These are phyloP conservation scores for Cladosporium sp. DNA, from an alignment of 2,329 filamentous ascomycete genomes.

Conservation along the genomic window DNA sequence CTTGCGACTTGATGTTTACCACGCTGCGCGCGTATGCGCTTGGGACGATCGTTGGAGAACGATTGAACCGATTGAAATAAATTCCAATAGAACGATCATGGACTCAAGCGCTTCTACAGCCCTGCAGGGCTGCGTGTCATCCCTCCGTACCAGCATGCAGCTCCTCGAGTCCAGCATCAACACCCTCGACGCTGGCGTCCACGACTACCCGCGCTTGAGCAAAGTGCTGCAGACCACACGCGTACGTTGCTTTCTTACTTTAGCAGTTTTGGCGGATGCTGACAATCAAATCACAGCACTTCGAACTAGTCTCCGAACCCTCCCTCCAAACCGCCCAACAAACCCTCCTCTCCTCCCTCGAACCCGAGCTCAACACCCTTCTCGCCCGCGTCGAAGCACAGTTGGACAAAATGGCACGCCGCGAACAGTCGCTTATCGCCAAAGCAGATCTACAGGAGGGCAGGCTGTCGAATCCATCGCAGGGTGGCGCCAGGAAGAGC, in stretches of 20 bases:
- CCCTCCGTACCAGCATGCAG: slow-evolving; percentile 54
- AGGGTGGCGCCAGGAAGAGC: slow-evolving; percentile 15
- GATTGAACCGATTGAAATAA: background rate
- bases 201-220: slow-evolving; percentile 56
- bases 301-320: slow-evolving; percentile 83
- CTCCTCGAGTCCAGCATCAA: slow-evolving; percentile 57
- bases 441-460: slow-evolving; percentile 80
- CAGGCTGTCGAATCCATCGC: slow-evolving; percentile 41
- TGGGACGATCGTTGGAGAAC: background rate
- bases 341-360: slow-evolving; percentile 79
- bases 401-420: slow-evolving; percentile 72
- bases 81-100: slow-evolving; percentile 16
- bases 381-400: slow-evolving; percentile 77
- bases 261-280: background rate
- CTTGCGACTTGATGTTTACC: background rate
- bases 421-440: slow-evolving; percentile 76
- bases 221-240: slow-evolving; percentile 59
- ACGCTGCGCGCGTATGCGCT: background rate
- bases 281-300: slow-evolving; percentile 55
- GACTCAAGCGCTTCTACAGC: slow-evolving; percentile 30
- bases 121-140: slow-evolving; percentile 55
- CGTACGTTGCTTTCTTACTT: slow-evolving; percentile 34
- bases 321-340: slow-evolving; percentile 76
- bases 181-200: slow-evolving; percentile 56
- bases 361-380: slow-evolving; percentile 74